Base-by-base conservation (phyloP, 2,329 filamentous ascomycete species). In the Myriosclerotinia curreyana region DNA sequence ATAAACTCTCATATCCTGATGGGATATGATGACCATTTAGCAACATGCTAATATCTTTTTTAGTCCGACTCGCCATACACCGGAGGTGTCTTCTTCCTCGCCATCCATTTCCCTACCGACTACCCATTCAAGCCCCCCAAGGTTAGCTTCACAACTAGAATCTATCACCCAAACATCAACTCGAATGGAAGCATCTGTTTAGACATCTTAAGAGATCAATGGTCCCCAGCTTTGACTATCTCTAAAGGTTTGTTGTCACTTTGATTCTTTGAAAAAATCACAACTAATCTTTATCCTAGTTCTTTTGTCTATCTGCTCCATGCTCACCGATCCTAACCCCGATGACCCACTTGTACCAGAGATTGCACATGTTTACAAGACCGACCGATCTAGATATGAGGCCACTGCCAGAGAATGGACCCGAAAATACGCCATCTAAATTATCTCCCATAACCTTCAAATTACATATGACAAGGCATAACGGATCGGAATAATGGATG, bases 161-260 rank as follows among this genome's bases (percentile, higher is more conserved):
- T 99, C 83, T 99, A 99, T 79, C 95, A 99, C 82, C 95, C 95
- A 75, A 99, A 99, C 82, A 99, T 99, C 92, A 99, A 99, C 87
- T 96, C 71, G 71, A 99, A 99, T 77, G 95, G 95, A 79, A 97
- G 93, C 80, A 99, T 99, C 80, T 99, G 95, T 79, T 82, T 99
- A 78, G 95, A 99, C 76, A 99, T 99, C 76, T 83, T 99, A 76
- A 88, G 95, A 82, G 95, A 99, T 79, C 95, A 99, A 82, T 99
- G 95, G 95, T 97, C 93, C 79, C 95, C 95, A 50, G 95, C 95
- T 71, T 83, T 99, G 79, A 99, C 95, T 71, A 98, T 99, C 75
- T 96, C 92, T 67, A 99, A 99, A 87, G 95, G 95, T 96, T 81
- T 65, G 80, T 70, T 25, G 31, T 34, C 12, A 42, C 31, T 49